phyloP scores from a whole-genome alignment of 495 filamentous ascomycete species.

The Lineolata rhizophorae region DNA sequence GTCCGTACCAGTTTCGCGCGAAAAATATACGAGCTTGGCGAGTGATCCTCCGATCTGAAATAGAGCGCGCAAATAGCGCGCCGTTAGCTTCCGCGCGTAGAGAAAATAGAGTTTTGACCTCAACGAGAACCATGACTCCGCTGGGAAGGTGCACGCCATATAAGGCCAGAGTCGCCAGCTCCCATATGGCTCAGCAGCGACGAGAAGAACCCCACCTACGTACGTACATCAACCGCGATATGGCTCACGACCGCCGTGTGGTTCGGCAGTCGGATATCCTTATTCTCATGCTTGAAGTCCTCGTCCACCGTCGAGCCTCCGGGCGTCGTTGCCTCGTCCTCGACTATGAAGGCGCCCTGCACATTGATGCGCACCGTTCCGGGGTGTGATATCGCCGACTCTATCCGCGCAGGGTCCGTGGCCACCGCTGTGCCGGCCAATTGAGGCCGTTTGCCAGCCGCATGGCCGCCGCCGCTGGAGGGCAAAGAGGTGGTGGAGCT shows the following conservation, averaged over 20 bases:
- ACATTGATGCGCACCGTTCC: slow-evolving; percentile 86
- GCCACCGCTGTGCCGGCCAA: too few relatives aligned
- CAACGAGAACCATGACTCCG: too few relatives aligned
- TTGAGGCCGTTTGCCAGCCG: too few relatives aligned
- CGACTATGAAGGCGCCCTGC: slow-evolving; percentile 84
- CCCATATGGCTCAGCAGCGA: too few relatives aligned
- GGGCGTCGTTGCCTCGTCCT: slow-evolving; percentile 37
- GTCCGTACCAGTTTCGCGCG: slow-evolving; percentile 58
- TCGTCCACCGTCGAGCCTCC: too few relatives aligned
- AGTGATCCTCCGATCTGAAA: slow-evolving; percentile 79
- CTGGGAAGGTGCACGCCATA: too few relatives aligned
- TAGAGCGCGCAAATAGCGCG: slow-evolving; percentile 4
- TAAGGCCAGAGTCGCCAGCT: too few relatives aligned
- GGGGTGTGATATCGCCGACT: slow-evolving; percentile 59
- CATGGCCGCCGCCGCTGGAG: too few relatives aligned
- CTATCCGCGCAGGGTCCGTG: too few relatives aligned
- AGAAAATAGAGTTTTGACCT: too few relatives aligned
- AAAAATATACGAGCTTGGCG: slow-evolving; percentile 93
- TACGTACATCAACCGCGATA: slow-evolving; percentile 80
- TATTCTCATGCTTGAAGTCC: slow-evolving; percentile 53
- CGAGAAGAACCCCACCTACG: not conserved
- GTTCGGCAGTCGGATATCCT: slow-evolving; percentile 87
- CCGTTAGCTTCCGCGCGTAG: too few relatives aligned
- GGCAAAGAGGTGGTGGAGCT: too few relatives aligned
- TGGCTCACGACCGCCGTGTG: slow-evolving; percentile 87